Percentiles rank a stretch among this genome's conserved stretches.
Evolutionary conservation across 2,329 filamentous ascomycete genomes (phyloP).

Genomic region (Pseudogymnoascus sp.): DNA sequence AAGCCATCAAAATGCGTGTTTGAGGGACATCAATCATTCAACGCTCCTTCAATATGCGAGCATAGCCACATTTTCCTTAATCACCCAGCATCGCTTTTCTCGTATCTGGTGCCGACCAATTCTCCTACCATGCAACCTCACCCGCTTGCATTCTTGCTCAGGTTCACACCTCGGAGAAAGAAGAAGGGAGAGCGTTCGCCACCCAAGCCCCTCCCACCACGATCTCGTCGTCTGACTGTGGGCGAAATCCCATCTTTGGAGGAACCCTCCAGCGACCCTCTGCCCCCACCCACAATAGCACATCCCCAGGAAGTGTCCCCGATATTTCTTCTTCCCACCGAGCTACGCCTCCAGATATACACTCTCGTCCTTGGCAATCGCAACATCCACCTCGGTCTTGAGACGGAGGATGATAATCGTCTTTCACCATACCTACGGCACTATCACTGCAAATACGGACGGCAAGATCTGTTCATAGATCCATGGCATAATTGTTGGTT

Average conservation of each 20-base stretch:
- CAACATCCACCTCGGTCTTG: not conserved
- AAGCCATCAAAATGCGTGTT: not conserved
- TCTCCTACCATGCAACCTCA: not conserved
- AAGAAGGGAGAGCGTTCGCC: not conserved
- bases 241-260: not conserved
- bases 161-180: not conserved
- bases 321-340: not conserved
- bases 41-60: not conserved
- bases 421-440: not conserved
- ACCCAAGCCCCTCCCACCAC: not conserved
- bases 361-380: not conserved
- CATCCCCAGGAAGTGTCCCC: not conserved
- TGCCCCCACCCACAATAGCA: not conserved
- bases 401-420: not conserved
- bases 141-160: not conserved
- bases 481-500: not conserved
- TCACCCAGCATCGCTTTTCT: not conserved
- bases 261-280: not conserved
- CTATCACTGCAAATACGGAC: not conserved
- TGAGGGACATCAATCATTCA: not conserved
- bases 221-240: not conserved
- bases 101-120: not conserved
- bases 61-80: not conserved
- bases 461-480: not conserved
- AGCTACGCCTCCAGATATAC: conserved; percentile 1